These are phyloP conservation scores for Aspergillus calidoustus DNA, from an alignment of 2,329 filamentous ascomycete species.

Conservation along the genomic window DNA sequence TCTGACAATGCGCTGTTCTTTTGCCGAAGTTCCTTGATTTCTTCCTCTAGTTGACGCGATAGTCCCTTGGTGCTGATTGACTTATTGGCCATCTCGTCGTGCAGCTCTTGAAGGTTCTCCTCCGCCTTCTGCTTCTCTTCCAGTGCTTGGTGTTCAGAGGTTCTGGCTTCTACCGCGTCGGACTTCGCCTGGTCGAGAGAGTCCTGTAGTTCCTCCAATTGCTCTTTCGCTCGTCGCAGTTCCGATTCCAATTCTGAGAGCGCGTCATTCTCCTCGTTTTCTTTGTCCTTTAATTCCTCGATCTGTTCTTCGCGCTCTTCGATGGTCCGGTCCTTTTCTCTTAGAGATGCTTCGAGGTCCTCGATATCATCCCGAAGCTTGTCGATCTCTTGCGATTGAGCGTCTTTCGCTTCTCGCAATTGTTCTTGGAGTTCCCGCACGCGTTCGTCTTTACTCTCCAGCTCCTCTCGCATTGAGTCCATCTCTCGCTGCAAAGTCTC, in stretches of 20 bases:
- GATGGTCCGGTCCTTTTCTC: conserved; percentile 74
- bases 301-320: conserved; percentile 77
- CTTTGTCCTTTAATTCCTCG: conserved; percentile 63
- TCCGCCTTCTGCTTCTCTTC: conserved; percentile 57
- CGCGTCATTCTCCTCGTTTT: conserved; percentile 47
- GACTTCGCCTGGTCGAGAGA: conserved; percentile 44
- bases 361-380: conserved; percentile 74
- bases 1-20: conserved; percentile 50
- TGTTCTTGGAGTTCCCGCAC: conserved; percentile 53
- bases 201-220: conserved; percentile 50
- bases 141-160: conserved; percentile 54
- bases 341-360: conserved; percentile 75
- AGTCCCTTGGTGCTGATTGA: conserved; percentile 76
- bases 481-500: conserved; percentile 70
- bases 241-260: conserved; percentile 56
- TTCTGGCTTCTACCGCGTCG: conserved; percentile 46
- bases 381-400: conserved; percentile 62
- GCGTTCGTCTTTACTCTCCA: conserved; percentile 53
- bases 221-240: conserved; percentile 50
- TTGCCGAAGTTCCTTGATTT: conserved; percentile 60
- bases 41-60: conserved; percentile 73
- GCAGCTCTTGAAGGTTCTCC: conserved; percentile 64
- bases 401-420: conserved; percentile 61
- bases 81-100: conserved; percentile 79
- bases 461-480: conserved; percentile 53